phyloP scores from a whole-genome alignment of 306 rosid species.

The Acacia melanoxylon region DNA sequence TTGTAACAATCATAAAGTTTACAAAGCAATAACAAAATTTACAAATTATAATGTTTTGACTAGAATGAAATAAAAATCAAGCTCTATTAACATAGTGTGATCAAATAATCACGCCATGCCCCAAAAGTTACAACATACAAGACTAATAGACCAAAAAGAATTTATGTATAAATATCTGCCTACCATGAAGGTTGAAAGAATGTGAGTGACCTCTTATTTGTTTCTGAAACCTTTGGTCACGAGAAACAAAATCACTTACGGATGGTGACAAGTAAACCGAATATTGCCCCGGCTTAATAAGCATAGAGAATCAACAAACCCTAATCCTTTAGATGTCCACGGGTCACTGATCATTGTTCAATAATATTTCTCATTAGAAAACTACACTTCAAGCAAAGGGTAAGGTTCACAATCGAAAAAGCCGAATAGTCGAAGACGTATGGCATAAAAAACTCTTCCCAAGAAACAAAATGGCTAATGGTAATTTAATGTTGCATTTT shows the following conservation, averaged over 20 bases:
- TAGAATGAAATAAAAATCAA: no score
- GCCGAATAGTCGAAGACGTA: not conserved
- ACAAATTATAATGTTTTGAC: no score
- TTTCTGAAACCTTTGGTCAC: conserved; percentile 30
- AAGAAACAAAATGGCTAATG: not conserved
- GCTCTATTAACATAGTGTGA: not conserved
- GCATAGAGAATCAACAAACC: conserved; percentile 10
- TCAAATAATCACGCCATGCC: not conserved
- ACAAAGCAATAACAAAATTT: no score
- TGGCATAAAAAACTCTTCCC: not conserved
- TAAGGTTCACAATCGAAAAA: not conserved
- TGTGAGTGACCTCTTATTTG: conserved; percentile 13
- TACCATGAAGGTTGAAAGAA: conserved; percentile 16
- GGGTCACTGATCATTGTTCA: conserved; percentile 53
- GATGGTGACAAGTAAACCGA: conserved; percentile 22
- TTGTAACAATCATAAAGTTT: no score
- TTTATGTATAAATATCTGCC: not conserved
- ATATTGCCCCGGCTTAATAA: not conserved
- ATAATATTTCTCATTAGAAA: not conserved
- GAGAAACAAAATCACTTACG: conserved; percentile 20
- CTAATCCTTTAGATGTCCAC: conserved; percentile 39
- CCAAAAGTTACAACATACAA: not conserved
- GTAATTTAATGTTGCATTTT: no score
- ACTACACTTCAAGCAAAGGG: not conserved
- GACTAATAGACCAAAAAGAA: not conserved